Evolutionary conservation across 805 yeast genomes (phyloP).

Genomic region (Huiozyma sinensis): DNA sequence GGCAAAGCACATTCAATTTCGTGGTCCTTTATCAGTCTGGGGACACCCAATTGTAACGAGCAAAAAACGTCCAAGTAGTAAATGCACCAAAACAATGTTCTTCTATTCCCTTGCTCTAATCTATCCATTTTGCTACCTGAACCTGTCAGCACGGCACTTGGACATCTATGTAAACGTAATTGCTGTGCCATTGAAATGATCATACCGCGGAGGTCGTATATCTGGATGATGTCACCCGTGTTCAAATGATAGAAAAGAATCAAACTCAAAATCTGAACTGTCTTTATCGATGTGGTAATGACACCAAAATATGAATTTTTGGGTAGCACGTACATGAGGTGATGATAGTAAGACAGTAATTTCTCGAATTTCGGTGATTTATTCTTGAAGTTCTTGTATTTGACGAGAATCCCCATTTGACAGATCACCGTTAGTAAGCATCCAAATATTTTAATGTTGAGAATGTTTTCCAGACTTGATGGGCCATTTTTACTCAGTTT

Average conservation of each 20-base stretch:
- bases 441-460: slow-evolving; percentile 23
- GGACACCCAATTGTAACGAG: slow-evolving; percentile 71
- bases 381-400: slow-evolving; percentile 14
- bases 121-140: slow-evolving; percentile 54
- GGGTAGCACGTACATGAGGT: slow-evolving; percentile 46
- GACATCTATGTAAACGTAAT: slow-evolving; percentile 74
- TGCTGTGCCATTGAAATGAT: slow-evolving; percentile 79
- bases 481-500: neutral
- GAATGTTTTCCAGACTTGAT: slow-evolving; percentile 1
- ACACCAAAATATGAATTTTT: slow-evolving; percentile 48
- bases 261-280: slow-evolving; percentile 58
- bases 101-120: slow-evolving; percentile 71
- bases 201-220: slow-evolving; percentile 67
- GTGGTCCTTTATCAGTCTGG: slow-evolving; percentile 65
- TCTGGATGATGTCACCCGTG: slow-evolving; percentile 60
- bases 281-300: slow-evolving; percentile 50
- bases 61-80: slow-evolving; percentile 68
- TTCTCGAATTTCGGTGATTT: slow-evolving; percentile 3
- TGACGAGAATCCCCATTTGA: slow-evolving; percentile 23
- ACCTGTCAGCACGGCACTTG: slow-evolving; percentile 65
- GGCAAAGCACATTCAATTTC: slow-evolving; percentile 86
- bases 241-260: slow-evolving; percentile 62
- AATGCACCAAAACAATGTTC: slow-evolving; percentile 76
- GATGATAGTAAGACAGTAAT: slow-evolving; percentile 43
- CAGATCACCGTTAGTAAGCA: slow-evolving; percentile 19